Evolutionary conservation across 2,329 filamentous ascomycete genomes (phyloP), one percentile per base, ranked within the genome.

Genomic region (Arthrinium phaeospermum): DNA sequence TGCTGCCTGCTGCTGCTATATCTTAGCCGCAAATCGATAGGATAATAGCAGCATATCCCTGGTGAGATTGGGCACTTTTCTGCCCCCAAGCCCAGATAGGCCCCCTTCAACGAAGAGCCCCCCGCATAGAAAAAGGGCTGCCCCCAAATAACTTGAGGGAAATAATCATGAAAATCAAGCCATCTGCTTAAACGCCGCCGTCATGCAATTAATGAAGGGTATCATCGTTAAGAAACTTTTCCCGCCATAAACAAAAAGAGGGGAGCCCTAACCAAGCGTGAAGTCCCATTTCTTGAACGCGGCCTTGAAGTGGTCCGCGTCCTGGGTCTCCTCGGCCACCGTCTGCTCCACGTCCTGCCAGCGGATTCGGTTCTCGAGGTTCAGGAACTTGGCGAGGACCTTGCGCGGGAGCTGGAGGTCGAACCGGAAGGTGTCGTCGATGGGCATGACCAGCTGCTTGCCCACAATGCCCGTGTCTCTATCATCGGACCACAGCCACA

Each of bases 261-360:
- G 71, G 37, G 7, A 41, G 37, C 37, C 72, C 57, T 64, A 37
- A 10, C 34, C 73, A 72, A 72, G 87, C 57, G 94, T 93, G 81
- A 98, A 98, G 82, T 99, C 96, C 88, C 93, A 98, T 45, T 90
- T 86, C 82, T 94, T 91, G 79, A 97, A 99, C 0, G 92, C 92
- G 76, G 89, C 86, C 77, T 96, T 95, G 82, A 98, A 97, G 13
- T 88, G 89, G 71, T 91, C 89, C 2, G 92, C 93, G 80, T 98
- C 95, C 64, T 86, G 86, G 71, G 88, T 91, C 84, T 98, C 96
- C 76, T 98, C 94, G 14, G 90, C 90, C 72, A 91, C 86, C 0
- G 89, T 89, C 84, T 98, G 95, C 45, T 87, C 88, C 76, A 94
- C 96, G 76, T 97, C 93, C 81, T 91, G 91, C 96, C 96, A 99